These are phyloP conservation scores for Boletus edulis DNA, from an alignment of 768 basidiomycete genomes.

Conservation along the genomic window DNA sequence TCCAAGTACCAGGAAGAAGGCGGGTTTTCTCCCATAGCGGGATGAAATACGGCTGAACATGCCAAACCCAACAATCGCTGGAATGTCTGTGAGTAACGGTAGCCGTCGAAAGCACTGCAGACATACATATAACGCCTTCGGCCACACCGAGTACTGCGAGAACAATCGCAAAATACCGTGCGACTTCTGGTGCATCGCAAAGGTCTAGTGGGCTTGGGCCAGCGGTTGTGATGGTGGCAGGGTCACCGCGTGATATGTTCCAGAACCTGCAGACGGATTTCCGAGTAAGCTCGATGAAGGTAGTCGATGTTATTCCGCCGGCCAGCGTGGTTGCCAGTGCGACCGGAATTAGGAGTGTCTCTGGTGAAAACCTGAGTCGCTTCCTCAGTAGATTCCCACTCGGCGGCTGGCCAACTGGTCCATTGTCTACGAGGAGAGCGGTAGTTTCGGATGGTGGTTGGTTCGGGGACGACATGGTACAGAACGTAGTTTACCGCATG, in stretches of 20 bases:
- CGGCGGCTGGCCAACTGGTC: neutral
- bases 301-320: constrained; percentile 21
- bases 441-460: constrained; percentile 7
- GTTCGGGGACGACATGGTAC: constrained; percentile 12
- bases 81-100: neutral
- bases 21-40: constrained; percentile 26
- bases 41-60: constrained; percentile 24
- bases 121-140: constrained; percentile 23
- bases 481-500: neutral
- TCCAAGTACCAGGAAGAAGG: constrained; percentile 12
- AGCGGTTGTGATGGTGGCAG: constrained; percentile 4
- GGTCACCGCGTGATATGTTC: constrained; percentile 10
- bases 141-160: constrained; percentile 14
- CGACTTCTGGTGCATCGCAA: constrained; percentile 23
- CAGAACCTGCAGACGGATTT: constrained; percentile 27
- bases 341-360: constrained; percentile 27
- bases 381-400: neutral
- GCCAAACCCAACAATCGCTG: constrained; percentile 26
- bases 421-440: constrained; percentile 7
- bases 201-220: constrained; percentile 7
- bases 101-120: neutral
- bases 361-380: constrained; percentile 5
- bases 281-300: constrained; percentile 25
- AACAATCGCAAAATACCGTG: constrained; percentile 20
- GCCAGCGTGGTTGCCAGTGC: constrained; percentile 24